Evolutionary conservation across 2,329 filamentous ascomycete genomes (phyloP), one percentile per base, ranked within the genome.

Genomic region (Fusarium robinianum): DNA sequence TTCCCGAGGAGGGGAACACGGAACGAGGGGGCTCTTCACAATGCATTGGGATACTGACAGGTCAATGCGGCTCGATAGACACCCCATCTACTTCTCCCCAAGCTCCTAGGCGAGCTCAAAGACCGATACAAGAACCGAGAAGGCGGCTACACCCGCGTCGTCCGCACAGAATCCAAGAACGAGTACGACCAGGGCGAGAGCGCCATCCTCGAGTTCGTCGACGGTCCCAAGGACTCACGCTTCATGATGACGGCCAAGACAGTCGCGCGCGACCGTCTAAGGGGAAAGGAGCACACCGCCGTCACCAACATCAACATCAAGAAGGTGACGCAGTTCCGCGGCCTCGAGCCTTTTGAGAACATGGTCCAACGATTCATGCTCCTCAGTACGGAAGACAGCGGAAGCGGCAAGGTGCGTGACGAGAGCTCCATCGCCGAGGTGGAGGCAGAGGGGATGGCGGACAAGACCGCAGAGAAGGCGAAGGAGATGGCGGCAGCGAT

Each of bases 91-190:
- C 76, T 88, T 53, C 70, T 97, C 43, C 87, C 88, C 41, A 97
- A 96, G 71, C 83, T 99, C 58, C 95, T 97, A 70, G 87, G 87
- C 41, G 79, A 85, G 56, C 81, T 99, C 51, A 81, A 87, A 58
- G 74, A 84, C 66, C 87, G 94, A 60, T 99, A 97, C 72, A 73
- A 78, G 31, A 65, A 77, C 40, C 83, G 94, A 34, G 87, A 88
- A 2, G 94, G 94, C 51, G 94, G 94, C 42, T 99, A 97, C 77
- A 99, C 94, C 12, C 88, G 94, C 29, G 88, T 99, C 8, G 82
- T 96, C 33, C 88, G 90, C 58, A 90, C 95, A 55, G 92, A 97
- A 71, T 88, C 94, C 44, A 81, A 87, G 62, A 90, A 92, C 68
- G 79, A 81, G 63, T 77, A 77, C 67, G 92, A 97, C 69, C 90